Percentiles rank a stretch among this genome's conserved stretches.
These are phyloP conservation scores for Cruciata laevipes DNA, from an alignment of 257 asterid genomes.

Conservation along the genomic window DNA sequence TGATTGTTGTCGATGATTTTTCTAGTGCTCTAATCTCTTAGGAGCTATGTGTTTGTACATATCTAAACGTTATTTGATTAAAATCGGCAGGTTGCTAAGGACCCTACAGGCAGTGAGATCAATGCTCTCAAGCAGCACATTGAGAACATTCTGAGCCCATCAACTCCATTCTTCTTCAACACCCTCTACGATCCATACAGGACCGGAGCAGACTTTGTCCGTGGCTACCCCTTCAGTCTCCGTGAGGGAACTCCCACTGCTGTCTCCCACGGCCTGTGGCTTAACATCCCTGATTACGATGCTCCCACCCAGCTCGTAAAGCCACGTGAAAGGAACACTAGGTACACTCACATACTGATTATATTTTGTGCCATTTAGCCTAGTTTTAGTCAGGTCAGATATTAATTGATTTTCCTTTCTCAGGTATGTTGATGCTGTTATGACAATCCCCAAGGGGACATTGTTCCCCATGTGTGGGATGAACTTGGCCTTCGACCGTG, in stretches of 20 bases:
- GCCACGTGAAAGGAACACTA: slow-evolving; percentile 76
- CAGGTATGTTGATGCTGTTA: slow-evolving; percentile 72
- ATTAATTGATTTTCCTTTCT: neutral
- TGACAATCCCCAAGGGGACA: slow-evolving; percentile 76
- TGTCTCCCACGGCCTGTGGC: slow-evolving; percentile 77
- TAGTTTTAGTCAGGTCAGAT: neutral
- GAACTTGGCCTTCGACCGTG: slow-evolving; percentile 73
- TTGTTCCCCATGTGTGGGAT: slow-evolving; percentile 79
- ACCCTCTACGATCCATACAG: slow-evolving; percentile 78
- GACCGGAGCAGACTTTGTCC: slow-evolving; percentile 73
- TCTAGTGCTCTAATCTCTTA: neutral
- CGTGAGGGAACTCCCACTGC: slow-evolving; percentile 71
- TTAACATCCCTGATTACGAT: slow-evolving; percentile 78
- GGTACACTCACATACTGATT: slow-evolving; percentile 18
- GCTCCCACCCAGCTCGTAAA: slow-evolving; percentile 84
- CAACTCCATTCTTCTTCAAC: slow-evolving; percentile 74
- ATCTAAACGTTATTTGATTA: slow-evolving; percentile 6
- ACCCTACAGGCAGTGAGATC: slow-evolving; percentile 67
- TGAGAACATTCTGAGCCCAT: slow-evolving; percentile 51
- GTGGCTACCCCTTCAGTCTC: slow-evolving; percentile 82
- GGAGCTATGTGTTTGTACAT: neutral
- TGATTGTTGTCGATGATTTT: neutral
- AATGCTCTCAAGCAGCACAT: slow-evolving; percentile 85
- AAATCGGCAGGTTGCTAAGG: slow-evolving; percentile 56
- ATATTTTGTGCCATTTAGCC: no score